A percentile compares a stretch with the other conserved stretches of the same genome.
These are phyloP conservation scores for Mycena floridula DNA, from an alignment of 768 basidiomycete species.

Conservation along the genomic window DNA sequence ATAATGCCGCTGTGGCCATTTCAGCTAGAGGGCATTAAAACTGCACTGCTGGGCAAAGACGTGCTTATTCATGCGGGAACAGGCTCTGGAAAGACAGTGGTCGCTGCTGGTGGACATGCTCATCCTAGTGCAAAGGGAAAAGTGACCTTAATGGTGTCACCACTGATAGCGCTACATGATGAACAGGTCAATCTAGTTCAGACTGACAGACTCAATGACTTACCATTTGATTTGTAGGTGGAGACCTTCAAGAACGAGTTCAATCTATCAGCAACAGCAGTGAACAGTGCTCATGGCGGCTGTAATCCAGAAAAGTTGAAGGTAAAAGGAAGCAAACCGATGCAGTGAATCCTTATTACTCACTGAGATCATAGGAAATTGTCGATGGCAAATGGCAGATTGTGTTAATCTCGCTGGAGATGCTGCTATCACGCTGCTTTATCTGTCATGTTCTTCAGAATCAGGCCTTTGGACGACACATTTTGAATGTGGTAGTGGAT, in stretches of 20 bases:
- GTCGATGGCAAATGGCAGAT: too few species aligned
- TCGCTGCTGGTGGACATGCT: conserved; percentile 32
- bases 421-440: too few species aligned
- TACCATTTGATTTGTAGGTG: conserved; percentile 10
- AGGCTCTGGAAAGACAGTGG: conserved; percentile 1
- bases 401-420: too few species aligned
- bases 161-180: conserved; percentile 30
- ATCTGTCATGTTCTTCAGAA: too few species aligned
- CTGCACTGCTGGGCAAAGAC: conserved; percentile 24
- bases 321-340: conserved; percentile 6
- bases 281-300: conserved; percentile 16
- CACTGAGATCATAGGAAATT: too few species aligned
- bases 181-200: too few species aligned
- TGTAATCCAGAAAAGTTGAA: conserved; percentile 4
- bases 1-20: too few species aligned
- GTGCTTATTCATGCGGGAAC: conserved; percentile 28
- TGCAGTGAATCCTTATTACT: neutral
- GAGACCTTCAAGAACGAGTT: conserved; percentile 16
- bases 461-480: too few species aligned
- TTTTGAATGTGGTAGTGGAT: too few species aligned
- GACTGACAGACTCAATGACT: conserved; percentile 27
- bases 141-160: conserved; percentile 31
- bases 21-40: conserved; percentile 22
- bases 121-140: conserved; percentile 17
- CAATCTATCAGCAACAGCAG: conserved; percentile 13